A percentile compares a stretch with the other conserved stretches of the same genome.
These are phyloP conservation scores for Zygosaccharomyces lentus DNA, from an alignment of 805 yeast genomes.

Conservation along the genomic window DNA sequence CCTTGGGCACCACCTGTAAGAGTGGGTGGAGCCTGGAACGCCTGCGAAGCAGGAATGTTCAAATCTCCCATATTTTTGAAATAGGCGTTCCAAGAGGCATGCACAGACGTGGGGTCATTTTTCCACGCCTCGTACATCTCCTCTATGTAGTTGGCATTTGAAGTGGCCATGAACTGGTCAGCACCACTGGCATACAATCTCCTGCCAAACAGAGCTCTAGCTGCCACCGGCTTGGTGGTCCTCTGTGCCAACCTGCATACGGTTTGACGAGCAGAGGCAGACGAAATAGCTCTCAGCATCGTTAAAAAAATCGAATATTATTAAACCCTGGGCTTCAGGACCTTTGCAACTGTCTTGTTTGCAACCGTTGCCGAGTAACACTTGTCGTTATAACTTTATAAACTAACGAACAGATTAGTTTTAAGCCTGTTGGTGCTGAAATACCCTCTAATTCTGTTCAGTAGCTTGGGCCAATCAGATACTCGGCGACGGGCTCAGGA, in stretches of 20 bases:
- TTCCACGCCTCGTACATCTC: slow-evolving; percentile 97
- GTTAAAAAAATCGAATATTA: slow-evolving; percentile 2
- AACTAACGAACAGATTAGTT: not conserved
- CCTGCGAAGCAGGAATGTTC: slow-evolving; percentile 63
- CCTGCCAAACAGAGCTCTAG: not conserved
- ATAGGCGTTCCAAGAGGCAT: slow-evolving; percentile 95
- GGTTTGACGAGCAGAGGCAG: slow-evolving; percentile 12
- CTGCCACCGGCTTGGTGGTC: not conserved
- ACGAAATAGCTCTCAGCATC: slow-evolving; percentile 17
- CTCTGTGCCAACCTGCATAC: slow-evolving; percentile 13
- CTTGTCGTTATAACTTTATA: not conserved
- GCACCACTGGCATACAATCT: slow-evolving; percentile 21
- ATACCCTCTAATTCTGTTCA: not conserved
- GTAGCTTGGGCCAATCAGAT: slow-evolving; percentile 5
- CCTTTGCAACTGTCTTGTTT: not conserved
- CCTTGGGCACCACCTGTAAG: slow-evolving; percentile 77
- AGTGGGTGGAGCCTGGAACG: slow-evolving; percentile 90
- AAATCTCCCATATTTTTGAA: slow-evolving; percentile 83
- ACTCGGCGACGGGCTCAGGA: slow-evolving; percentile 4
- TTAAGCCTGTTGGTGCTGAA: not conserved
- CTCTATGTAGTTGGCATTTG: slow-evolving; percentile 88
- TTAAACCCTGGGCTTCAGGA: slow-evolving; percentile 2
- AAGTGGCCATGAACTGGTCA: slow-evolving; percentile 78
- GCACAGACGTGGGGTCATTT: slow-evolving; percentile 85
- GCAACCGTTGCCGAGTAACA: not conserved